Evolutionary conservation across 768 basidiomycete genomes (phyloP).

Genomic region (Suillus bovinus): DNA sequence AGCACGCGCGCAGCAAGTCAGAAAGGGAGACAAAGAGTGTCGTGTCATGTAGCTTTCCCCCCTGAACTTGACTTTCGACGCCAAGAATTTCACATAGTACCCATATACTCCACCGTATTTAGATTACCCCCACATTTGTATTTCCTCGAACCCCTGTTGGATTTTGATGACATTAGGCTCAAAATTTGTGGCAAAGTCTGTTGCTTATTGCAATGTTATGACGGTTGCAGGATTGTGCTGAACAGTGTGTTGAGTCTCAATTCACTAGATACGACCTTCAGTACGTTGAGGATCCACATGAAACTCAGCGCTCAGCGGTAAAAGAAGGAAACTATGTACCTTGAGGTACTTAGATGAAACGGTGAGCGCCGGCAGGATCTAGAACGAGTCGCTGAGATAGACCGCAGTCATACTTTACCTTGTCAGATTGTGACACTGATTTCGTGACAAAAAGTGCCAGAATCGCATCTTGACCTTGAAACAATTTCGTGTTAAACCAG

Average conservation of each 20-base stretch:
- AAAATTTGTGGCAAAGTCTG: background rate
- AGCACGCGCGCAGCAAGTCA: background rate
- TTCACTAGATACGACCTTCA: background rate
- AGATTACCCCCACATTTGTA: background rate
- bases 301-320: no score
- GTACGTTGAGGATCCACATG: no score
- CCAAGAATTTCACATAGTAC: background rate
- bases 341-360: no score
- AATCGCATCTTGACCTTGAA: no score
- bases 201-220: background rate
- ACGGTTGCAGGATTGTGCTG: background rate
- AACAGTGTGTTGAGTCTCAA: background rate
- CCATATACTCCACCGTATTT: background rate
- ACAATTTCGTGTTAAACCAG: no score
- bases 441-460: no score
- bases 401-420: no score
- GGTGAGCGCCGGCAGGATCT: background rate
- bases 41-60: background rate
- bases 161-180: background rate
- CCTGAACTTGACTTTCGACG: background rate
- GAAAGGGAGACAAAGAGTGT: constrained; percentile 15
- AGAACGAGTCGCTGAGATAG: no score
- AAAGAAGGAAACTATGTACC: no score
- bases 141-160: background rate
- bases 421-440: no score